Evolutionary conservation across 2,329 filamentous ascomycete species (phyloP).

Genomic region (Xylaria digitata): DNA sequence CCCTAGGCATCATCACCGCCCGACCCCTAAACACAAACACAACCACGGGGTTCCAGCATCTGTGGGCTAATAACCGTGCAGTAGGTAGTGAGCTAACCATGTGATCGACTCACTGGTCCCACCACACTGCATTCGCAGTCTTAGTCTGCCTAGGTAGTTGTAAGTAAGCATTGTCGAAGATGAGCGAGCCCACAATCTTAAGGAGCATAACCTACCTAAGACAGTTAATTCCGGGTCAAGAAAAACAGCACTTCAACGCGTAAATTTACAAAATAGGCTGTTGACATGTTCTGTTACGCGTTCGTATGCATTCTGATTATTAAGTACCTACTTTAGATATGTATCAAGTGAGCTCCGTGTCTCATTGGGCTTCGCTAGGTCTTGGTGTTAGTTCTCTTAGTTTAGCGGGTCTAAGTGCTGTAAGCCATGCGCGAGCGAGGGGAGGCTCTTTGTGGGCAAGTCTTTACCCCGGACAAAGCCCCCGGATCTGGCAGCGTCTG

Average conservation of each 20-base stretch:
- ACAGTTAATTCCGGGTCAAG: background rate
- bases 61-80: background rate
- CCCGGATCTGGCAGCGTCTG: conserved; percentile 18
- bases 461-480: conserved; percentile 13
- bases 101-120: background rate
- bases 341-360: background rate
- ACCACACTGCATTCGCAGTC: conserved; percentile 1
- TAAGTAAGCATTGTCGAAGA: background rate
- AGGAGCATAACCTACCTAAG: background rate
- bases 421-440: background rate
- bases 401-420: background rate
- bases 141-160: background rate
- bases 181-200: background rate
- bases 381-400: background rate
- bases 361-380: background rate
- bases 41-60: background rate
- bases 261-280: background rate
- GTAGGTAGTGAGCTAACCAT: background rate
- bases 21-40: background rate
- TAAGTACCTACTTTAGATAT: too few species aligned
- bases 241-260: background rate
- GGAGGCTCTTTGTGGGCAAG: too few species aligned
- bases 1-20: background rate
- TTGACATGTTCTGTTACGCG: background rate
- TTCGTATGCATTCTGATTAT: background rate